A percentile compares a stretch with the other conserved stretches of the same genome.
Conservation (phyloP, 1,139 yeast genomes). For the Geotrichum carabidarum region DNA sequence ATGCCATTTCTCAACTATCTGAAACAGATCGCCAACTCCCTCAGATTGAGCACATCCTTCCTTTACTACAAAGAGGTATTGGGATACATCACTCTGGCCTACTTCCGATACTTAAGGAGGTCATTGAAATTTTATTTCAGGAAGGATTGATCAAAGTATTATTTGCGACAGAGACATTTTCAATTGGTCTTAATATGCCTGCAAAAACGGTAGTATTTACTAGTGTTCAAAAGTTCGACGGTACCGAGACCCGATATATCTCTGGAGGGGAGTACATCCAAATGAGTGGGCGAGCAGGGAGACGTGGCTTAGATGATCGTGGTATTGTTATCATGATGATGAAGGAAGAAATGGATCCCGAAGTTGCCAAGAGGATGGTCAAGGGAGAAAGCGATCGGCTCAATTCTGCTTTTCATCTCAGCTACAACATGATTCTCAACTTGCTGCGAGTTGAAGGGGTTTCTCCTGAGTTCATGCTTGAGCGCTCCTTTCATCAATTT, state of each 20-base stretch:
- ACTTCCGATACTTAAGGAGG: constrained; percentile 90
- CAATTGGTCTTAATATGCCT: constrained; percentile 97
- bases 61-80: constrained; percentile 86
- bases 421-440: constrained; percentile 94
- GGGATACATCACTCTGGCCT: constrained; percentile 98
- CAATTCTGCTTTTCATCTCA: constrained; percentile 94
- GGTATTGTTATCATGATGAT: constrained; percentile 99
- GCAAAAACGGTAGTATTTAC: constrained; percentile 98
- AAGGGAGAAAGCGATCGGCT: constrained; percentile 96
- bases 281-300: constrained; percentile 99
- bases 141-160: constrained; percentile 94
- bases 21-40: constrained; percentile 90
- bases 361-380: constrained; percentile 98
- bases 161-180: constrained; percentile 96
- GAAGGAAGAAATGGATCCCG: constrained; percentile 98
- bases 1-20: constrained; percentile 81
- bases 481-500: constrained; percentile 88
- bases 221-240: constrained; percentile 97
- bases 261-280: constrained; percentile 99
- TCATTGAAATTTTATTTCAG: constrained; percentile 92
- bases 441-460: constrained; percentile 96
- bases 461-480: constrained; percentile 95
- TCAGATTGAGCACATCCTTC: constrained; percentile 86
- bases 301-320: constrained; percentile 98
- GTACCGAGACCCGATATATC: constrained; percentile 94